Base-by-base conservation (phyloP, 495 filamentous ascomycete species). In the Penicillium robsamsonii region DNA sequence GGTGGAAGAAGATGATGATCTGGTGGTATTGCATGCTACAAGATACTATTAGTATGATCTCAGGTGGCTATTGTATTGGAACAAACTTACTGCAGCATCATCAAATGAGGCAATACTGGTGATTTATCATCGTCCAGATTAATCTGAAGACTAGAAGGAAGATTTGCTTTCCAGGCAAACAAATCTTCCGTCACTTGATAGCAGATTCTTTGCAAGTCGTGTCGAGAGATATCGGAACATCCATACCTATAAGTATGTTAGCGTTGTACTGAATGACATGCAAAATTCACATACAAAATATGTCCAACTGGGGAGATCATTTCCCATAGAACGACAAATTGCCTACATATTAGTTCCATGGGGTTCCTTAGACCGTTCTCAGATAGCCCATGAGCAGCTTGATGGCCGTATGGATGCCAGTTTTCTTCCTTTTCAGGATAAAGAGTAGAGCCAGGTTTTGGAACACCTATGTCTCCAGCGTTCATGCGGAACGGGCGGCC, bases 21-120 rank as follows among this genome's bases (percentile, higher is more conserved):
- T 78, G 75, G 55, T 81, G 73, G 51, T 80, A 81, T 78, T 81
- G 77, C 70, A 81, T 78, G 48, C 77, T 80, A 44, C 8, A 9
- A n/a, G n/a, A 24, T n/a, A 11, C 10, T 12, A 6, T 63, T 24
- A 63, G 45, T 41, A 17, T 27, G 24, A 15, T 37, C n/a, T 1
- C n/a, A 30, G 0, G 13, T 24, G 12, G 29, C 41, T 31, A 31
- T 8, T 2, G 2, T 22, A 25, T 9, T 18, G 11, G 1, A 6
- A 15, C 2, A 13, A 35, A 63, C 67, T 56, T 68, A 81, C 78
- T 80, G 77, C 1, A 81, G 64, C 56, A 79, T 70, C 18, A 80
- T 62, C 13, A 80, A 67, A 59, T 81, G 78, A 15, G 79, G 78
- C 8, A 79, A 53, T 50, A 65, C 68, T 8, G 73, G 70, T 2